A percentile compares a stretch with the other conserved stretches of the same genome.
phyloP scores from a whole-genome alignment of 169 alveolate species.

The Perkinsus marinus region DNA sequence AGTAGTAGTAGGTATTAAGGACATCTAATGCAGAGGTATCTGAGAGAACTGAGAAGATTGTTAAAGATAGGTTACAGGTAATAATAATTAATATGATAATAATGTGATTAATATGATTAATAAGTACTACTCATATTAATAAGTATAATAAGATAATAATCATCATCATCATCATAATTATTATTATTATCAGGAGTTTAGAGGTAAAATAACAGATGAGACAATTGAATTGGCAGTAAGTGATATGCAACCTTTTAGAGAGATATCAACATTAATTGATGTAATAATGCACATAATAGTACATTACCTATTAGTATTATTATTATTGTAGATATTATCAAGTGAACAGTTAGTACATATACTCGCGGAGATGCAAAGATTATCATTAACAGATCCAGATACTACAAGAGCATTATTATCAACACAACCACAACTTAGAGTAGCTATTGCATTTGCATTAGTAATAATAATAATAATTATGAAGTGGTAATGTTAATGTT shows the following conservation, averaged over 20 bases:
- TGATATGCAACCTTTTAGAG: not conserved
- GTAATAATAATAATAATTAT: not conserved
- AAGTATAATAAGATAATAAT: too few species aligned
- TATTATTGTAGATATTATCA: not conserved
- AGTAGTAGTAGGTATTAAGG: not conserved
- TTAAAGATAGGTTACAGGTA: not conserved
- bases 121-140: too few species aligned
- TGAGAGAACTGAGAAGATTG: not conserved
- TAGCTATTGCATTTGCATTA: not conserved
- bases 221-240: not conserved
- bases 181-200: not conserved
- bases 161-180: too few species aligned
- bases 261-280: not conserved
- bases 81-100: too few species aligned
- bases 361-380: not conserved
- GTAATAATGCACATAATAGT: not conserved
- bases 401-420: not conserved
- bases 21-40: not conserved
- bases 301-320: not conserved
- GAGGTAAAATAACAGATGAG: not conserved
- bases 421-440: not conserved
- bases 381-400: not conserved
- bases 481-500: not conserved
- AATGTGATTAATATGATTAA: too few species aligned
- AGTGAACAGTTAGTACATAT: not conserved